Evolutionary conservation across 2,329 filamentous ascomycete species (phyloP).

Genomic region (Clonostachys chloroleuca): DNA sequence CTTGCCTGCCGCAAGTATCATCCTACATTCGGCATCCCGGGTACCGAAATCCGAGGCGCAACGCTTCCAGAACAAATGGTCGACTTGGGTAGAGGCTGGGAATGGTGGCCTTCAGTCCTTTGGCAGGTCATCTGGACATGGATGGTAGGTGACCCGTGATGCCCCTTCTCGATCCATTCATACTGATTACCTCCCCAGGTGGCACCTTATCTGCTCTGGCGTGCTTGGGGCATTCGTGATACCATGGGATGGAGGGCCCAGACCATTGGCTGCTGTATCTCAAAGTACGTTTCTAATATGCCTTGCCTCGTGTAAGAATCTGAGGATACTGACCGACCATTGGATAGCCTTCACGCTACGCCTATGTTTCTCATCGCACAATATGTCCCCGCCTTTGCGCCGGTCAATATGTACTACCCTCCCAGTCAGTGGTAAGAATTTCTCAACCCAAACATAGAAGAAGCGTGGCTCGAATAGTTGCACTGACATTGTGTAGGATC

Average conservation of each 20-base stretch:
- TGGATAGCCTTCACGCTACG: slow-evolving; percentile 38
- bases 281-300: slow-evolving; percentile 16
- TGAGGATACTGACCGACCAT: slow-evolving; percentile 15
- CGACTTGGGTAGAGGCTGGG: slow-evolving; percentile 43
- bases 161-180: no score
- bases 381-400: slow-evolving; percentile 27
- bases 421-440: slow-evolving; percentile 44
- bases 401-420: slow-evolving; percentile 40
- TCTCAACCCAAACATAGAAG: no score
- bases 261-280: slow-evolving; percentile 34
- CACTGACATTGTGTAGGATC: slow-evolving; percentile 20
- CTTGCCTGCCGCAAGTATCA: slow-evolving; percentile 55
- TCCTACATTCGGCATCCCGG: slow-evolving; percentile 38
- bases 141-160: slow-evolving; percentile 21
- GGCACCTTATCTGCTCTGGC: slow-evolving; percentile 46
- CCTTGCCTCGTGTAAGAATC: neutral
- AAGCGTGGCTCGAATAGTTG: neutral
- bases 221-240: slow-evolving; percentile 47
- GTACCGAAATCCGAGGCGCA: slow-evolving; percentile 21
- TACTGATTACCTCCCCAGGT: slow-evolving; percentile 17
- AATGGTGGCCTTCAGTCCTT: slow-evolving; percentile 54
- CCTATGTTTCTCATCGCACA: slow-evolving; percentile 52
- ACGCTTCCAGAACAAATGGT: slow-evolving; percentile 33
- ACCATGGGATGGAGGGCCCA: slow-evolving; percentile 54
- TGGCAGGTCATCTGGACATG: slow-evolving; percentile 54